Evolutionary conservation across 164 flowering plant genomes (phyloP).

Genomic region (Chimonanthus praecox): DNA sequence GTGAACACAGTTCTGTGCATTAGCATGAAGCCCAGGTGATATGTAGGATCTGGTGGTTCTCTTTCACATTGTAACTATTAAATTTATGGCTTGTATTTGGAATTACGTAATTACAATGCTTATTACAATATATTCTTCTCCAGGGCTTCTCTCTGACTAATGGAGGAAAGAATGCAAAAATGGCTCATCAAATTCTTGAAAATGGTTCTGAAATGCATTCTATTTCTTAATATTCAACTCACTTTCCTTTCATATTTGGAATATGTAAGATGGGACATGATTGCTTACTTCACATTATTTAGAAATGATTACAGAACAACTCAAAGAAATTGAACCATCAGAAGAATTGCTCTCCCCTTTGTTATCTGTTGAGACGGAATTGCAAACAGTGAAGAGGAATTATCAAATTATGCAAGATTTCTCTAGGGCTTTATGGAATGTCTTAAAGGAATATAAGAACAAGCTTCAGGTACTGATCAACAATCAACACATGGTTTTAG

Average conservation of each 20-base stretch:
- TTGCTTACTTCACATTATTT: neutral
- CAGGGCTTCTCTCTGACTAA: conserved; percentile 26
- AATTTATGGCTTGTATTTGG: neutral
- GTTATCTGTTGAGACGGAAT: conserved; percentile 3
- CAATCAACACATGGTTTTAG: neutral
- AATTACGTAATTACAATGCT: neutral
- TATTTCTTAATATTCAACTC: neutral
- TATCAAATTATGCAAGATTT: conserved; percentile 41
- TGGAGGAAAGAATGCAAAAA: conserved; percentile 17
- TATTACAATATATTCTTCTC: neutral
- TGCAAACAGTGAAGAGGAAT: conserved; percentile 23
- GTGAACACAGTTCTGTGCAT: neutral
- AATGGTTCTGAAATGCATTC: conserved; percentile 25
- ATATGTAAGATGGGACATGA: neutral
- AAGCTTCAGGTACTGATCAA: conserved; percentile 50
- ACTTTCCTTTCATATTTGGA: neutral
- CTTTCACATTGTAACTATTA: neutral
- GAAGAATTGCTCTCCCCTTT: conserved; percentile 11
- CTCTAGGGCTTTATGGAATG: conserved; percentile 62
- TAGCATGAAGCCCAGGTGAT: neutral
- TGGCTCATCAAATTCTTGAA: conserved; percentile 9
- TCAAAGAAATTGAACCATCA: conserved; percentile 4
- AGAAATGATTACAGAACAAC: conserved; percentile 9
- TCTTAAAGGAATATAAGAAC: conserved; percentile 55
- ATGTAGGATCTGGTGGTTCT: neutral